These are phyloP conservation scores for Musa itinerans DNA, from an alignment of 176 grass and related monocot species.

Conservation along the genomic window DNA sequence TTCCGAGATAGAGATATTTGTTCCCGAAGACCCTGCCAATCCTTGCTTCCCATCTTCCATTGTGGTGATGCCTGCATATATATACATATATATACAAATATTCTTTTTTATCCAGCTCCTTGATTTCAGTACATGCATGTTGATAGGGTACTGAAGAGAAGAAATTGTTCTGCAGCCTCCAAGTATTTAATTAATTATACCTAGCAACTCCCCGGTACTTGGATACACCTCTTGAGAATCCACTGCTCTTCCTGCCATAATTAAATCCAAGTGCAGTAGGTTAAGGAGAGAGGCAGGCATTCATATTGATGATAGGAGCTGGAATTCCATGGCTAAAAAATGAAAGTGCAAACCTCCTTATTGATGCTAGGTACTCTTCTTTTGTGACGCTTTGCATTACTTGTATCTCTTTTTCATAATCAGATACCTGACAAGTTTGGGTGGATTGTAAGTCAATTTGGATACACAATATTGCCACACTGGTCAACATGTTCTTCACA, in stretches of 20 bases:
- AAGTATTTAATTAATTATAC: slow-evolving; percentile 11
- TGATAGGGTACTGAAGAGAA: too few relatives aligned
- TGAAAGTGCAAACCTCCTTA: slow-evolving; percentile 37
- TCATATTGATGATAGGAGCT: too few relatives aligned
- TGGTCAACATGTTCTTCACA: too few relatives aligned
- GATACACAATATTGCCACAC: too few relatives aligned
- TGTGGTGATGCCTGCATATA: slow-evolving; percentile 54
- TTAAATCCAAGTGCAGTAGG: not conserved
- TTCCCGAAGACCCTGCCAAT: slow-evolving; percentile 65
- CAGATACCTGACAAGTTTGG: slow-evolving; percentile 26
- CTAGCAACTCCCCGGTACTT: slow-evolving; percentile 71
- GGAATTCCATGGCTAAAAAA: too few relatives aligned
- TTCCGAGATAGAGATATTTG: slow-evolving; percentile 79
- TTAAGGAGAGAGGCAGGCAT: too few relatives aligned
- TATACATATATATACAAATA: too few relatives aligned
- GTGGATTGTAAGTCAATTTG: too few relatives aligned
- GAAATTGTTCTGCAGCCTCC: not conserved
- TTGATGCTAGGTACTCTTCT: slow-evolving; percentile 65
- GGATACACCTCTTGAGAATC: slow-evolving; percentile 62
- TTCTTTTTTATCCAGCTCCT: not conserved
- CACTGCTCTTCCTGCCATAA: slow-evolving; percentile 54
- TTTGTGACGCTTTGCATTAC: slow-evolving; percentile 51
- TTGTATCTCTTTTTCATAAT: slow-evolving; percentile 57
- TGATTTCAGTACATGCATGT: too few relatives aligned
- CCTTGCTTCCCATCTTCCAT: slow-evolving; percentile 59